A percentile compares a stretch with the other conserved stretches of the same genome.
Conservation (phyloP, 2,329 filamentous ascomycete species). For the Fusarium keratoplasticum region DNA sequence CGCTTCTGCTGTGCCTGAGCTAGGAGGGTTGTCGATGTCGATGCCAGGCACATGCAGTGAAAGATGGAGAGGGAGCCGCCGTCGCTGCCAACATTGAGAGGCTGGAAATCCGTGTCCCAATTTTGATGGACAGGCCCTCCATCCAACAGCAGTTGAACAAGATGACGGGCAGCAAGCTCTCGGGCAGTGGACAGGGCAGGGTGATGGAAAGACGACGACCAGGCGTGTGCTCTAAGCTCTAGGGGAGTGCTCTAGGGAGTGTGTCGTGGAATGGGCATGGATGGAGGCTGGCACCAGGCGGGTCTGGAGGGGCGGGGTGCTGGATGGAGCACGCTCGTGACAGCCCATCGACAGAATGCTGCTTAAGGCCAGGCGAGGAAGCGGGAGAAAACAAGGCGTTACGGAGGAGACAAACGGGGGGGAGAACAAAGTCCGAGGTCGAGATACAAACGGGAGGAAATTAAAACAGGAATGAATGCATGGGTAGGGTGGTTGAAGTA, state of each 20-base stretch:
- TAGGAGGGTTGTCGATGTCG: constrained; percentile 24
- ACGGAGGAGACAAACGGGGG: background rate
- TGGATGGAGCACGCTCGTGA: constrained; percentile 49
- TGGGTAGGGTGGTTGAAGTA: constrained; percentile 4
- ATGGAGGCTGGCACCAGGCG: constrained; percentile 45
- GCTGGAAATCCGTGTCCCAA: constrained; percentile 30
- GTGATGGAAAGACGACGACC: constrained; percentile 11
- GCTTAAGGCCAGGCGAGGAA: constrained; percentile 15
- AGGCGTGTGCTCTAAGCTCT: constrained; percentile 39
- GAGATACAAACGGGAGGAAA: background rate
- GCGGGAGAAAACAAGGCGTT: constrained; percentile 17
- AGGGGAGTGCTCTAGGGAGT: constrained; percentile 38
- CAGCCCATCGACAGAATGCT: constrained; percentile 43
- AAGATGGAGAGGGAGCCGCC: constrained; percentile 23
- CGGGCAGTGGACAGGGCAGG: constrained; percentile 17
- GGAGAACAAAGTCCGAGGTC: background rate
- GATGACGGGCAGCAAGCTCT: constrained; percentile 26
- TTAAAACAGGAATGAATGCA: constrained; percentile 2
- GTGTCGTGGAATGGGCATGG: constrained; percentile 34
- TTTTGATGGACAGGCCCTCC: constrained; percentile 31
- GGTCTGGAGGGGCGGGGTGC: constrained; percentile 48
- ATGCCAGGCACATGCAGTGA: constrained; percentile 43
- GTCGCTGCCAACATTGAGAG: constrained; percentile 25
- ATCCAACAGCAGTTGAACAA: constrained; percentile 27
- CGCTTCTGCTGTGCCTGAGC: constrained; percentile 25